Base-by-base conservation (phyloP, 2,329 filamentous ascomycete species). In the Fusarium cyanostomum region DNA sequence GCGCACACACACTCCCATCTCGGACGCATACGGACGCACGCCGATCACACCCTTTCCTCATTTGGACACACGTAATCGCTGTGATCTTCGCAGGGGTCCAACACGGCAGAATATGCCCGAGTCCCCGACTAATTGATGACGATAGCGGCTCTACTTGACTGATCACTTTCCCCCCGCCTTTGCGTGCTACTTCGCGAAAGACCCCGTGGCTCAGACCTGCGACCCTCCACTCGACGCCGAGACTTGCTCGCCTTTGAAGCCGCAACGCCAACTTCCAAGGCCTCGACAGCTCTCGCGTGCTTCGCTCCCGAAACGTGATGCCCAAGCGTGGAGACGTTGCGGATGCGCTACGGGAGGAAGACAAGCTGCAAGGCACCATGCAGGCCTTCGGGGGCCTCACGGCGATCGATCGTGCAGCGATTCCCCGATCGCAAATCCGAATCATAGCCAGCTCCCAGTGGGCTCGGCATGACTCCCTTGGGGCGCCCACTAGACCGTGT, bases 341-440 rank as follows among this genome's bases (percentile, higher is more conserved):
- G 61, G 61, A 62, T 60, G 49, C 48, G 54, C 53, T 52, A 63
- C 44, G 37, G 30, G 21, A 37, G 24, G 44, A 57, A 61, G 37
- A 51, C 33, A 54, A 62, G 50, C 59, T 71, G 69, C 67, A 72
- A 71, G 68, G 71, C 68, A 72, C 63, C 52, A 59, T 66, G 67
- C 68, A 70, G 52, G 65, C 46, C 54, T 50, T 42, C 18, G 48
- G 59, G 52, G 59, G 62, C 62, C 57, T 63, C 60, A 51, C 27
- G 46, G 18, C 55, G 68, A 66, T 74, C 73, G 73, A 73, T 74
- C 66, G 57, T 62, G 53, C 53, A 55, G 58, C 48, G 50, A 61
- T 66, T 65, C 34, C 45, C 66, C 72, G 68, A 73, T 73, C 66
- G 55, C 49, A 64, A 53, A 68, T 66, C 51, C 59, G 63, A 63